Base-by-base conservation (phyloP, 2,329 filamentous ascomycete species). In the Conoideocrella luteorostrata region DNA sequence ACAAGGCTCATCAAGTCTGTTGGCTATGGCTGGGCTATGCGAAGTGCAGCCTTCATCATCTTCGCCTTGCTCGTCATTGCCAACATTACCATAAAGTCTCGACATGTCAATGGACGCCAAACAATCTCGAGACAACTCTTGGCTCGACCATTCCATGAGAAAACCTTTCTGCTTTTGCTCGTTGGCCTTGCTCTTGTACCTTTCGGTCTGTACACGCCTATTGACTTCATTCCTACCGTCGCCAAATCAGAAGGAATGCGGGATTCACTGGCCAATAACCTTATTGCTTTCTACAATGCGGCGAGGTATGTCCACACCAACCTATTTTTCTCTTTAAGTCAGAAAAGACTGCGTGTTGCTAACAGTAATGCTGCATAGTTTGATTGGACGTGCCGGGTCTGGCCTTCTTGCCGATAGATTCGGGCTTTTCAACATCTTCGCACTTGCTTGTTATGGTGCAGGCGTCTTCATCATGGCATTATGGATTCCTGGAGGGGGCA, bases 401-500 rank as follows among this genome's bases (percentile, higher is more conserved):
- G 50, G 49, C 21, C 40, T 43, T 17, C 23, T 56, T 7, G 57
- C 50, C 21, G 57, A 60, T 39, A 53, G 39, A 18, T 34, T 55
- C 29, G 58, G 57, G 4, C 47, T 43, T 36, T 60, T 55, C 53
- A 60, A 61, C 46, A 51, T 57, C 47, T 56, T 57, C 42, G 69
- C 72, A 39, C 57, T 71, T 13, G 63, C 73, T 44, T 66, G 66
- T 22, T 59, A 61, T 22, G 43, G 68, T 38, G 63, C 71, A n/a
- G 51, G 52, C 13, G 48, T 58, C 28, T 45, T 58, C 11, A 48
- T 57, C 18, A 48, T 63, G 15, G 55, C 49, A 34, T 50, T 78
- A 21, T 63, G 61, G 60, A 47, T 62, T 3, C 54, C 57, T 4
- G 63, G 50, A 13, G 40, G 44, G 5, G 47, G 50, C 10, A 42